These are phyloP conservation scores for Acanthamoeba castellanii DNA, from an alignment of 208 protist genomes.

Conservation along the genomic window DNA sequence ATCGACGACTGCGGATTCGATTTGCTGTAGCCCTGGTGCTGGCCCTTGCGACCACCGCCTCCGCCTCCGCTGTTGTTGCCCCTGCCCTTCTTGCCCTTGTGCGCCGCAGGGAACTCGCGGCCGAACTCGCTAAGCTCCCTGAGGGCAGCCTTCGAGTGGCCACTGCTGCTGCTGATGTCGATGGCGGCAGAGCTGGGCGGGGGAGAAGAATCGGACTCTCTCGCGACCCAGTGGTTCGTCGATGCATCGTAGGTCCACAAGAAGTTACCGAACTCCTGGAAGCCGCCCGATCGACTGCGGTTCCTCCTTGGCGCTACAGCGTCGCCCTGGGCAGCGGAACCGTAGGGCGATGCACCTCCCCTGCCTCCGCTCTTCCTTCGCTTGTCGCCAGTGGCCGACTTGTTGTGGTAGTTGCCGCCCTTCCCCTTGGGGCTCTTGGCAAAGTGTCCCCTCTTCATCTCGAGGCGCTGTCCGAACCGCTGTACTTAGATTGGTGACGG, in stretches of 20 bases:
- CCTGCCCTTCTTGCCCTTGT: constrained; percentile 51
- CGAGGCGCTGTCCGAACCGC: not conserved
- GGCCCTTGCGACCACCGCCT: not conserved
- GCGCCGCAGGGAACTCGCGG: constrained; percentile 8
- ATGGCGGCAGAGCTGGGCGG: not conserved
- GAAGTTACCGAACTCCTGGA: constrained; percentile 61
- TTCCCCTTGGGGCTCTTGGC: constrained; percentile 32
- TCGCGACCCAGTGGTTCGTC: constrained; percentile 28
- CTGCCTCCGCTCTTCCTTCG: not conserved
- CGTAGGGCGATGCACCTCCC: not conserved
- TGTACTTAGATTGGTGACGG: too few species aligned
- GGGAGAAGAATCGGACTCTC: not conserved
- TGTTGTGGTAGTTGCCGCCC: not conserved
- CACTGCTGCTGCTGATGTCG: not conserved
- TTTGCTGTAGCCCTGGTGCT: not conserved
- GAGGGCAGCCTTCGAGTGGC: not conserved
- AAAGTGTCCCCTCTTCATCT: constrained; percentile 35
- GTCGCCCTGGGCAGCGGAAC: not conserved
- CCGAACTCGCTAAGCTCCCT: constrained; percentile 20
- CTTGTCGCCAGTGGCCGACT: constrained; percentile 1
- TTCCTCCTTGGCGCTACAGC: not conserved
- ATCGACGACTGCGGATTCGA: not conserved
- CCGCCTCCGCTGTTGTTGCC: not conserved
- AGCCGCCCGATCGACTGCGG: constrained; percentile 14
- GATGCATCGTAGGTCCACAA: constrained; percentile 27